A percentile compares a stretch with the other conserved stretches of the same genome.
Evolutionary conservation across 2,329 filamentous ascomycete species (phyloP).

Genomic region (Xylaria arbuscula): DNA sequence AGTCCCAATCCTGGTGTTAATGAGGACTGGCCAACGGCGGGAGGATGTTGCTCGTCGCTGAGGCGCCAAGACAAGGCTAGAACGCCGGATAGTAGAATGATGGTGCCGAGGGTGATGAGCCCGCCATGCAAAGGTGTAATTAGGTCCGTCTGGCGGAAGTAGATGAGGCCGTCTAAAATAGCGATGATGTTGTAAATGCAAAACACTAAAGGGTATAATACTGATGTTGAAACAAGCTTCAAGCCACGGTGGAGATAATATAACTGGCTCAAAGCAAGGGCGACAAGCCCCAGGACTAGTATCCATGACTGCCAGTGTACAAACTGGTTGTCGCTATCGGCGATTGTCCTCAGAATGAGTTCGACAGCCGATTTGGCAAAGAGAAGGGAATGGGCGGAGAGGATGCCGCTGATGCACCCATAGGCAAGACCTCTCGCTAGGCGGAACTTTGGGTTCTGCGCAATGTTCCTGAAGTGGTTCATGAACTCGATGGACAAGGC

Average conservation of each 20-base stretch:
- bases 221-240: constrained; percentile 93
- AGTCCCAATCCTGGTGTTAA: constrained; percentile 86
- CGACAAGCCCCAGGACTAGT: constrained; percentile 83
- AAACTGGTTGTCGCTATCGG: constrained; percentile 92
- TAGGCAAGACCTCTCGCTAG: constrained; percentile 86
- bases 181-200: constrained; percentile 99
- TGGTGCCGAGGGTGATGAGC: constrained; percentile 86
- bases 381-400: constrained; percentile 92
- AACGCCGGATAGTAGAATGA: constrained; percentile 86
- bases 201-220: constrained; percentile 96
- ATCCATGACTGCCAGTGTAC: constrained; percentile 95
- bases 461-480: constrained; percentile 62
- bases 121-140: constrained; percentile 80
- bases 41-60: constrained; percentile 77
- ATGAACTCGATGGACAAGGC: constrained; percentile 71
- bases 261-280: constrained; percentile 86
- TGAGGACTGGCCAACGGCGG: constrained; percentile 71
- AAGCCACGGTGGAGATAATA: constrained; percentile 95
- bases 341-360: constrained; percentile 84
- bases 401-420: constrained; percentile 88
- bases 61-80: constrained; percentile 94
- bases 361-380: constrained; percentile 98
- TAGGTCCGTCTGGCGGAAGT: constrained; percentile 88
- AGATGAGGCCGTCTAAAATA: constrained; percentile 95
- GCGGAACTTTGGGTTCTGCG: constrained; percentile 73